phyloP scores from a whole-genome alignment of 2,329 filamentous ascomycete species.

The Botrytis tulipae region DNA sequence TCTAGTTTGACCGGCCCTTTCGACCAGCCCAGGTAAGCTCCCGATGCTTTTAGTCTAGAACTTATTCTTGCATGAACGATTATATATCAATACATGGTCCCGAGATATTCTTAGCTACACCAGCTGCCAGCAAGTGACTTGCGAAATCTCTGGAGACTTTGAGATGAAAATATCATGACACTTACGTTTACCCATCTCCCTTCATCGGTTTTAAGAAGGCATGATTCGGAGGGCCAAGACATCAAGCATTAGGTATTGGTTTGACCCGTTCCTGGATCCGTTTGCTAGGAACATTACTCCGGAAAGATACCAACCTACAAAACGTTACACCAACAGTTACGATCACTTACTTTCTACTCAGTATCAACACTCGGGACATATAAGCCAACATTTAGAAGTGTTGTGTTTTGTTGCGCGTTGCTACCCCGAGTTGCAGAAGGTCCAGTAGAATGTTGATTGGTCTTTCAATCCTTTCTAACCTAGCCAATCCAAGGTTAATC shows the following conservation, averaged over 20 bases:
- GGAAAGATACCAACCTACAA: not conserved
- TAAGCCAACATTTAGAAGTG: not conserved
- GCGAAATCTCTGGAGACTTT: not conserved
- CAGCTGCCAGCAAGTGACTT: not conserved
- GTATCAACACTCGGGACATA: not conserved
- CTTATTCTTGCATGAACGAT: not conserved
- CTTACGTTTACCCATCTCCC: not conserved
- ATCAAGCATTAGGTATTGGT: conserved; percentile 1
- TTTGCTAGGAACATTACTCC: not conserved
- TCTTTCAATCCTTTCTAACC: not conserved
- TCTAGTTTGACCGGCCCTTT: not conserved
- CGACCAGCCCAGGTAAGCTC: not conserved
- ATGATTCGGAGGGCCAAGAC: conserved; percentile 1
- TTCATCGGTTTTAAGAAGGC: conserved; percentile 7
- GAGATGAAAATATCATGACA: not conserved
- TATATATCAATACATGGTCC: not conserved
- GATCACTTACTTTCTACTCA: not conserved
- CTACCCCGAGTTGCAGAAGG: conserved; percentile 12
- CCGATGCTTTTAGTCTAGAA: not conserved
- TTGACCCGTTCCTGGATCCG: not conserved
- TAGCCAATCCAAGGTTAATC: not conserved
- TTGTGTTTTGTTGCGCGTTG: not conserved
- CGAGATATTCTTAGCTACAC: not conserved
- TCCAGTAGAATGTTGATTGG: not conserved
- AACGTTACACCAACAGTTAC: not conserved